These are phyloP conservation scores for Smallanthus sonchifolius DNA, from an alignment of 129 eudicot species.

Conservation along the genomic window DNA sequence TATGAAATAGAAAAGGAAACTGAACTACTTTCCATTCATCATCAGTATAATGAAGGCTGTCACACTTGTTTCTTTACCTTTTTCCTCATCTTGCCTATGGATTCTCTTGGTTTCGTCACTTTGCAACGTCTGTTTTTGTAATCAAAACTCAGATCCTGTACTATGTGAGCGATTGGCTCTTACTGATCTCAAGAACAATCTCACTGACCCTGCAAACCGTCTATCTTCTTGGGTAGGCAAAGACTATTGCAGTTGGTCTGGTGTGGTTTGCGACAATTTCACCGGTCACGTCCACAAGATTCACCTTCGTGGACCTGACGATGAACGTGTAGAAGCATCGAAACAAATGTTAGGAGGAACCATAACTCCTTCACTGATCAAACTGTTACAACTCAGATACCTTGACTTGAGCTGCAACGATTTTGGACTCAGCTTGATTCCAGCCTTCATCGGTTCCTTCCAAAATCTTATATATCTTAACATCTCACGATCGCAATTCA, in stretches of 20 bases:
- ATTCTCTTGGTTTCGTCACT: slow-evolving; percentile 13
- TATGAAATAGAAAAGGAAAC: neutral
- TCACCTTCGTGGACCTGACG: neutral
- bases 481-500: neutral
- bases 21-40: neutral
- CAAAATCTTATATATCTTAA: neutral
- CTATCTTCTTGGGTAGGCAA: slow-evolving; percentile 10
- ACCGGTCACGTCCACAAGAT: neutral
- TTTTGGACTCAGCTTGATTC: neutral
- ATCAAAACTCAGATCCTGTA: neutral
- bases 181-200: slow-evolving; percentile 7
- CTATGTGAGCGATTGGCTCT: slow-evolving; percentile 3
- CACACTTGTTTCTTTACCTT: neutral
- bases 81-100: neutral
- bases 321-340: neutral
- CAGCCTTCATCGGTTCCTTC: neutral
- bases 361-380: slow-evolving; percentile 3
- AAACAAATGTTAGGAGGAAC: neutral
- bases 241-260: slow-evolving; percentile 2
- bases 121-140: slow-evolving; percentile 2
- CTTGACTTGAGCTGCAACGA: slow-evolving; percentile 10
- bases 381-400: neutral
- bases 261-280: neutral
- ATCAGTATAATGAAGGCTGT: neutral
- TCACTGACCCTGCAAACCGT: slow-evolving; percentile 2